Evolutionary conservation across 23 red algal genomes (phyloP).

Genomic region (Pyropia haitanensis): DNA sequence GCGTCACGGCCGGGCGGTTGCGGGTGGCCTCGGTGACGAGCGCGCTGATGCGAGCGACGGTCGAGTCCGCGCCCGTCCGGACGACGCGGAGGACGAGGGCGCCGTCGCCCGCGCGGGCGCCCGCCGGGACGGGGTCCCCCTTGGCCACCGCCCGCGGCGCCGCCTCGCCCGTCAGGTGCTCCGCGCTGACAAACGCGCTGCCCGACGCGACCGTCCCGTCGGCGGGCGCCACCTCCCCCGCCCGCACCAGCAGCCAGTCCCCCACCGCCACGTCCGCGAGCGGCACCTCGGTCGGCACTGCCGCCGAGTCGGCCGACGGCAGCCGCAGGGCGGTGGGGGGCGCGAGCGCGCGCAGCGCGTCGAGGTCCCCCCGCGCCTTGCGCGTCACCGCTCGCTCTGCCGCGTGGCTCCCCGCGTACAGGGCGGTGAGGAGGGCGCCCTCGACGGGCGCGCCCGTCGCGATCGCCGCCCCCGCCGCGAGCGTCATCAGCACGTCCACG

Average conservation of each 20-base stretch:
- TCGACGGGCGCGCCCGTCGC: slow-evolving; percentile 54
- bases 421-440: slow-evolving; percentile 52
- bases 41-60: slow-evolving; percentile 59
- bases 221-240: slow-evolving; percentile 64
- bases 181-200: slow-evolving; percentile 53
- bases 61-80: slow-evolving; percentile 37
- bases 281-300: slow-evolving; percentile 9
- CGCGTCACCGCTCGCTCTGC: slow-evolving; percentile 48
- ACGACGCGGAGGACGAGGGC: slow-evolving; percentile 52
- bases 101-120: slow-evolving; percentile 53
- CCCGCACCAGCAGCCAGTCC: slow-evolving; percentile 65
- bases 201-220: slow-evolving; percentile 59
- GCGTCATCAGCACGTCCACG: slow-evolving; percentile 85
- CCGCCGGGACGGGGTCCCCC: slow-evolving; percentile 47
- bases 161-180: slow-evolving; percentile 71
- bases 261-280: slow-evolving; percentile 27
- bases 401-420: slow-evolving; percentile 58
- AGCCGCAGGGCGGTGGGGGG: slow-evolving; percentile 42
- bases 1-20: slow-evolving; percentile 61
- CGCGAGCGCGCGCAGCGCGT: slow-evolving; percentile 44
- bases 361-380: slow-evolving; percentile 47
- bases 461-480: slow-evolving; percentile 46
- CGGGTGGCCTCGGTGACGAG: slow-evolving; percentile 68
- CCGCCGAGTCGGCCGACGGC: neutral
- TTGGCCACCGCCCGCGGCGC: slow-evolving; percentile 17